Evolutionary conservation across 225 moss, liverwort and hornwort genomes (phyloP).

Genomic region (Neckera pumila): DNA sequence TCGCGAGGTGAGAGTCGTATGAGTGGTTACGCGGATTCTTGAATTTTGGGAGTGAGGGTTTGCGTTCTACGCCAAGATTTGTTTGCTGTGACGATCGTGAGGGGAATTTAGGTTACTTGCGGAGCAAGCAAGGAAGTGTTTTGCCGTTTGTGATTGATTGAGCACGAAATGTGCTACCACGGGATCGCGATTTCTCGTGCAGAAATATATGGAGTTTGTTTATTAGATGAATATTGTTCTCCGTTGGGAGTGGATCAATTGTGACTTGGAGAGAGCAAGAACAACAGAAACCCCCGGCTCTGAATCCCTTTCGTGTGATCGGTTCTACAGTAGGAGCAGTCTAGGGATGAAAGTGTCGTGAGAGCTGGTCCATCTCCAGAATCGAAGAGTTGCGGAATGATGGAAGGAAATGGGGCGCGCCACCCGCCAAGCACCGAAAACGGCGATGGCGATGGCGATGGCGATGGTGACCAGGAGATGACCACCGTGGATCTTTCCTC

Average conservation of each 20-base stretch:
- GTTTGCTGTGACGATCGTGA: background rate
- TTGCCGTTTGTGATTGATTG: background rate
- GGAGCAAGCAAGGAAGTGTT: background rate
- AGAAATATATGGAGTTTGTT: background rate
- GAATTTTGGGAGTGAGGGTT: slow-evolving; percentile 1
- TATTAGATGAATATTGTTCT: background rate
- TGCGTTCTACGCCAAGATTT: background rate
- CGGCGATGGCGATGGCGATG: slow-evolving; percentile 24
- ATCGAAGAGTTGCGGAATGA: slow-evolving; percentile 6
- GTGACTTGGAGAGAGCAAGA: background rate
- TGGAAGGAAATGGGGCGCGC: slow-evolving; percentile 74
- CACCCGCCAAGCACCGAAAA: slow-evolving; percentile 20
- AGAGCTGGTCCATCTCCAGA: background rate
- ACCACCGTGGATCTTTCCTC: slow-evolving; percentile 72
- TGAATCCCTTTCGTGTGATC: background rate
- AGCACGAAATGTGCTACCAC: background rate
- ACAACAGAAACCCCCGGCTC: background rate
- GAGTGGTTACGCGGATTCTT: background rate
- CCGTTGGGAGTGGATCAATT: background rate
- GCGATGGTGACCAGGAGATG: slow-evolving; percentile 41
- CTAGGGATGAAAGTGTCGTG: slow-evolving; percentile 5
- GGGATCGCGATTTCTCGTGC: background rate
- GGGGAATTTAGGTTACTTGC: background rate
- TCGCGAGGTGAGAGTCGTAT: background rate
- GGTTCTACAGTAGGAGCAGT: background rate